Percentiles rank a stretch among this genome's conserved stretches.
phyloP scores from a whole-genome alignment of 306 rosid species.

The Cucurbita pepo region DNA sequence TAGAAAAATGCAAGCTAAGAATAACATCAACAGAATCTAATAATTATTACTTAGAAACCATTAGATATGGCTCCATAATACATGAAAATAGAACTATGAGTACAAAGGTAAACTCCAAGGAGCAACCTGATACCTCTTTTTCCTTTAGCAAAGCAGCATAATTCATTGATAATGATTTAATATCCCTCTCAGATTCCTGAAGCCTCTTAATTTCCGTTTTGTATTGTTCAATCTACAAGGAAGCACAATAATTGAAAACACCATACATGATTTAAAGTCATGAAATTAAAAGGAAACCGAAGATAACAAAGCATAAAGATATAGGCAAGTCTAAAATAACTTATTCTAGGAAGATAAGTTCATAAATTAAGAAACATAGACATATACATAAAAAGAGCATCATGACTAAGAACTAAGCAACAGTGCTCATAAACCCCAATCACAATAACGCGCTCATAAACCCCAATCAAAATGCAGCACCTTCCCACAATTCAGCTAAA shows the following conservation, averaged over 20 bases:
- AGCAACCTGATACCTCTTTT: slow-evolving; percentile 42
- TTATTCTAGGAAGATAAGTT: no score
- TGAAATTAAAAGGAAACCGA: not conserved
- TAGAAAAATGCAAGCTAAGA: not conserved
- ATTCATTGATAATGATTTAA: slow-evolving; percentile 75
- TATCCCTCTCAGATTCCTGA: slow-evolving; percentile 85
- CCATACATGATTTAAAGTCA: not conserved
- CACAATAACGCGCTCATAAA: not conserved
- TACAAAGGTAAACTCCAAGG: not conserved
- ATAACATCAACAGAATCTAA: not conserved
- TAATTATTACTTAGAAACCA: not conserved
- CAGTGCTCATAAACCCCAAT: not conserved
- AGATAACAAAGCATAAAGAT: not conserved
- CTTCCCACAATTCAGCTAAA: not conserved
- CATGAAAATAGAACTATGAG: not conserved
- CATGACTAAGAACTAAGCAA: not conserved
- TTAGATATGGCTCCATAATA: not conserved
- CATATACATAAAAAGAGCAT: not conserved
- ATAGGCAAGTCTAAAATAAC: not conserved
- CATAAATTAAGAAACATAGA: no score
- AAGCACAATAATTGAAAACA: not conserved
- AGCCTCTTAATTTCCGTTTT: slow-evolving; percentile 72
- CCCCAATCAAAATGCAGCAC: slow-evolving; percentile 5
- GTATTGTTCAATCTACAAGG: slow-evolving; percentile 55
- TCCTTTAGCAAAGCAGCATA: slow-evolving; percentile 88